These are phyloP conservation scores for Akanthomyces uredinophilus DNA, from an alignment of 2,329 filamentous ascomycete genomes.

Conservation along the genomic window DNA sequence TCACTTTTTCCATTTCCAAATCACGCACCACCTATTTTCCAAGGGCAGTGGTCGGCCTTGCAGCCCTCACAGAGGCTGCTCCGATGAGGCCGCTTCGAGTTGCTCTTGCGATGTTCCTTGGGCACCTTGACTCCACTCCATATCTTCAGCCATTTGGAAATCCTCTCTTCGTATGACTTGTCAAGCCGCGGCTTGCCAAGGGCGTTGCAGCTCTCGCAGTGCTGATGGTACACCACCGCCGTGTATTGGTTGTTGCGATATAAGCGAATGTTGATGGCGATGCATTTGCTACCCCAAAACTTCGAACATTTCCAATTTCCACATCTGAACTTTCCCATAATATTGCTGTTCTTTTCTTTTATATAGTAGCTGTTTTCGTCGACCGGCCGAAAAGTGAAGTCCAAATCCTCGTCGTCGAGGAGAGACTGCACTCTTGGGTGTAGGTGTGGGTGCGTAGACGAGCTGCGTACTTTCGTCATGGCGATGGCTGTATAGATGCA, in stretches of 20 bases:
- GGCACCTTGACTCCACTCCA: slow-evolving; percentile 20
- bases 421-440: slow-evolving; percentile 17
- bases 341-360: slow-evolving; percentile 23
- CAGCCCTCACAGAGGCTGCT: slow-evolving; percentile 32
- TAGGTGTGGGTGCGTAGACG: slow-evolving; percentile 20
- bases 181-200: slow-evolving; percentile 24
- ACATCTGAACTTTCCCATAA: slow-evolving; percentile 32
- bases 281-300: slow-evolving; percentile 29
- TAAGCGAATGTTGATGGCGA: slow-evolving; percentile 30
- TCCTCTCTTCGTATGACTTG: slow-evolving; percentile 29
- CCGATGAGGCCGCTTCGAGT: slow-evolving; percentile 22
- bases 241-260: slow-evolving; percentile 30
- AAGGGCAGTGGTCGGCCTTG: slow-evolving; percentile 26
- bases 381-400: slow-evolving; percentile 21
- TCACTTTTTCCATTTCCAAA: background rate
- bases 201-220: slow-evolving; percentile 27
- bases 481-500: background rate
- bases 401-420: slow-evolving; percentile 17
- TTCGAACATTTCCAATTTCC: slow-evolving; percentile 21
- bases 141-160: slow-evolving; percentile 30
- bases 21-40: background rate
- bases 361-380: slow-evolving; percentile 17
- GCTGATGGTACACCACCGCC: slow-evolving; percentile 32
- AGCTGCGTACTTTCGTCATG: background rate
- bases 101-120: background rate